phyloP scores from a whole-genome alignment of 2,329 filamentous ascomycete genomes.

The Fusarium annulatum region DNA sequence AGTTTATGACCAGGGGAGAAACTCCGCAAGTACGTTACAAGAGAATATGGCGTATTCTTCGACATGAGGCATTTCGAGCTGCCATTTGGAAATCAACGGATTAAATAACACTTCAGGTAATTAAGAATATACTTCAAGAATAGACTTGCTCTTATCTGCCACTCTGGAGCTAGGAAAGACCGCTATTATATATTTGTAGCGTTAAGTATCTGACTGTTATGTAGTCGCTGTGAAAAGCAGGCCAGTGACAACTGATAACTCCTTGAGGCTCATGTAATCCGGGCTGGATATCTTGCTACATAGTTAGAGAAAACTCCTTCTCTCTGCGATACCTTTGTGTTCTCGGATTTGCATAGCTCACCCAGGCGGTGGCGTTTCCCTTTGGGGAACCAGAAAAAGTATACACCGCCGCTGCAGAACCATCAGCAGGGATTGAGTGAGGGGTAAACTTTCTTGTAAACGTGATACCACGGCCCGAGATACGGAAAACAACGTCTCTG shows the following conservation, averaged over 20 bases:
- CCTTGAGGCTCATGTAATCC: neutral
- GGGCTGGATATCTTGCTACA: neutral
- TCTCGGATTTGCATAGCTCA: neutral
- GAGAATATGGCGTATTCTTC: neutral
- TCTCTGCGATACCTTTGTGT: neutral
- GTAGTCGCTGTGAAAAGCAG: neutral
- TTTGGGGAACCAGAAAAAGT: neutral
- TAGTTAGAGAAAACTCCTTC: neutral
- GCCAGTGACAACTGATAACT: neutral
- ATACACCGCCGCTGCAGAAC: neutral
- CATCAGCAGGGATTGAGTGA: neutral
- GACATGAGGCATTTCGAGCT: neutral
- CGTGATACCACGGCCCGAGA: neutral
- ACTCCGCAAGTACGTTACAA: neutral
- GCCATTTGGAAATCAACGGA: fast-evolving
- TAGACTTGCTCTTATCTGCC: neutral
- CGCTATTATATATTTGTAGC: neutral
- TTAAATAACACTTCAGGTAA: neutral
- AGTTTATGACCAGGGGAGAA: neutral
- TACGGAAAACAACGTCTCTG: neutral
- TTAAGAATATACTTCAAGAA: too few species aligned
- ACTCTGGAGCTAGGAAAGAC: neutral
- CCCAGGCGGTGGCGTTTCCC: neutral
- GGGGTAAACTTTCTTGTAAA: neutral
- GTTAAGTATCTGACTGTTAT: neutral